phyloP scores from a whole-genome alignment of 495 filamentous ascomycete genomes.

The Astrocystis sublimbata region DNA sequence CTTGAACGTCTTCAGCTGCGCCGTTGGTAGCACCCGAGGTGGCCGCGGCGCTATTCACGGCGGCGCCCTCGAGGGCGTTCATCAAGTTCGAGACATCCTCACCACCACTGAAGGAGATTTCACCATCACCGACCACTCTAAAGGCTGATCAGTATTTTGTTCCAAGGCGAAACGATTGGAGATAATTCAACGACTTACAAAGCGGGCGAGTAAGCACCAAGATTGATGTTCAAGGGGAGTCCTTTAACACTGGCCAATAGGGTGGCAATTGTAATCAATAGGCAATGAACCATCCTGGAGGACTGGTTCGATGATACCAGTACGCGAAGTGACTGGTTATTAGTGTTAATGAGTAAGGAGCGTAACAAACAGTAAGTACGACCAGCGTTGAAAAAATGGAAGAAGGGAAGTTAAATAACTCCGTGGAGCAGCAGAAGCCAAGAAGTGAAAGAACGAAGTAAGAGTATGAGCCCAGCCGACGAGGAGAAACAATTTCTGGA shows the following conservation, averaged over 20 bases:
- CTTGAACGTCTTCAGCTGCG: conserved; percentile 3
- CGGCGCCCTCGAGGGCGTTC: conserved; percentile 52
- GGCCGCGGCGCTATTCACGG: conserved; percentile 44
- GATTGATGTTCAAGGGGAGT: conserved; percentile 61
- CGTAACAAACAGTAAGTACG: conserved; percentile 36
- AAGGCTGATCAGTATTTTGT: conserved; percentile 25
- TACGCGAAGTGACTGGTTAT: conserved; percentile 12
- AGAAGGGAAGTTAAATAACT: conserved; percentile 29
- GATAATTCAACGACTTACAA: conserved; percentile 31
- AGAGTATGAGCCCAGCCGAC: conserved; percentile 43
- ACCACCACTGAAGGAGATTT: conserved; percentile 59
- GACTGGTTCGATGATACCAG: not conserved
- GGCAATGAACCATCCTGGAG: conserved; percentile 46
- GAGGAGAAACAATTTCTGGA: conserved; percentile 29
- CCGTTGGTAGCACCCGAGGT: conserved; percentile 13
- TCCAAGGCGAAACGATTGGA: not conserved
- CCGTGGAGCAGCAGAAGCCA: conserved; percentile 23
- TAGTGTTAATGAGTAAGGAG: conserved; percentile 22
- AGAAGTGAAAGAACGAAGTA: conserved; percentile 28
- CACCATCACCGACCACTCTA: conserved; percentile 59
- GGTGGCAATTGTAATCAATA: conserved; percentile 42
- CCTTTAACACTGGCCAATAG: conserved; percentile 43
- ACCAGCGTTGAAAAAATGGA: conserved; percentile 36
- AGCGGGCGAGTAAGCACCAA: conserved; percentile 60
- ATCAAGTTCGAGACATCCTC: conserved; percentile 53